phyloP scores from a whole-genome alignment of 805 yeast species.

The Candida suzukii region DNA sequence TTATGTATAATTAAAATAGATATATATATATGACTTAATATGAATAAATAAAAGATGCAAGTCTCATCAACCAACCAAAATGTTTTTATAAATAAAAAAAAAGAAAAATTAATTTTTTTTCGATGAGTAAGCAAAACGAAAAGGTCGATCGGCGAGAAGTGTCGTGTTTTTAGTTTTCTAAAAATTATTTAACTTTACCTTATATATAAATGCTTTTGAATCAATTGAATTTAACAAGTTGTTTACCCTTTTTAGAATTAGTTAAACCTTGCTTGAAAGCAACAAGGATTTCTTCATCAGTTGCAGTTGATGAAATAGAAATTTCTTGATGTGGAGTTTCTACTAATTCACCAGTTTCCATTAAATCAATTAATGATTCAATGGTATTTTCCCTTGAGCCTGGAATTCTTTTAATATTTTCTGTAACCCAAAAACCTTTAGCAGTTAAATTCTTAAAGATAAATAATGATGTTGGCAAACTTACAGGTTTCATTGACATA shows the following conservation, averaged over 20 bases:
- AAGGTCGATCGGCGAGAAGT: no score
- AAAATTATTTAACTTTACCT: no score
- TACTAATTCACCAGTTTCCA: slow-evolving; percentile 46
- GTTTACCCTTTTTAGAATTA: slow-evolving; percentile 36
- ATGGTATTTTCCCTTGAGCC: slow-evolving; percentile 51
- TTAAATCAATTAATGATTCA: slow-evolving; percentile 46
- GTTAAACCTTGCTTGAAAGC: slow-evolving; percentile 37
- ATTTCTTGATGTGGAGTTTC: slow-evolving; percentile 39
- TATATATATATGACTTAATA: neutral
- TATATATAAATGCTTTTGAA: no score
- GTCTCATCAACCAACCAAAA: no score
- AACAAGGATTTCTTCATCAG: slow-evolving; percentile 35
- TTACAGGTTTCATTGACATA: slow-evolving; percentile 93
- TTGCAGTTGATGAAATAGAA: slow-evolving; percentile 27
- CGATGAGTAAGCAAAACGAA: no score
- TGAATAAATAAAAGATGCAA: neutral
- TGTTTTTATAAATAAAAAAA: no score
- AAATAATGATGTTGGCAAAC: slow-evolving; percentile 80
- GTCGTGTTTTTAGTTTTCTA: no score
- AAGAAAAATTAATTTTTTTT: no score
- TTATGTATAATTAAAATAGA: no score
- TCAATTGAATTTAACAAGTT: slow-evolving; percentile 26
- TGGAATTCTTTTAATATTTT: slow-evolving; percentile 53
- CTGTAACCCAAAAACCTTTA: slow-evolving; percentile 91
- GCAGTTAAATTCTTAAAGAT: slow-evolving; percentile 85